Base-by-base conservation (phyloP, 2,329 filamentous ascomycete genomes). In the Aquanectria penicillioides region DNA sequence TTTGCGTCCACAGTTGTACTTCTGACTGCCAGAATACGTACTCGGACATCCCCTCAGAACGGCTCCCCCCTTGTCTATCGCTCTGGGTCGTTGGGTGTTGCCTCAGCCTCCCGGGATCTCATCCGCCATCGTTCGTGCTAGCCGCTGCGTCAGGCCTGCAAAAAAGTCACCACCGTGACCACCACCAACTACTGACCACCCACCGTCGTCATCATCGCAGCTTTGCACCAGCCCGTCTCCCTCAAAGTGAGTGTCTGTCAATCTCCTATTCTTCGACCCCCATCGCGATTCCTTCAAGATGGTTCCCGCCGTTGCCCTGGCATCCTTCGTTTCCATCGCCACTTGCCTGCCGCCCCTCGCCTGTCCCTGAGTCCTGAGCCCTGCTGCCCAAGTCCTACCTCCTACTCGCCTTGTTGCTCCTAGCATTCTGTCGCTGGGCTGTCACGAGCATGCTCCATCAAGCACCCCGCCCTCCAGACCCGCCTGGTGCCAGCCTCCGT, bases 391-490 rank as follows among this genome's bases (percentile, higher is more conserved):
- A 44, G 47, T 18, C 33, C 46, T 57, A 41, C 48, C 51, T 61
- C 28, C 43, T 48, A 57, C 12, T 34, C 44, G 43, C n/a, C n/a
- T n/a, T n/a, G n/a, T n/a, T n/a, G 57, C 56, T 46, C 20, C 40
- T 46, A 61, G 60, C 59, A 59, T 68, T 65, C 61, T 62, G 57
- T 69, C 53, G 55, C 63, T 64, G 62, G 66, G 66, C 65, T 69
- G 70, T 72, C 70, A 72, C 69, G 70, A 72, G 70, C 59, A 64
- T 71, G 65, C 69, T 70, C 69, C 69, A 69, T 70, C 53, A 64
- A 70, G 57, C 66, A 71, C 70, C 70, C 70, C 70, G 70, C 69
- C 68, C 65, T 66, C 57, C 40, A 68, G 69, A 71, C 69, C 69
- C 69, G 69, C 70, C 67, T 59, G 58, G 60, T 65, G 61, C 68